Base-by-base conservation (phyloP, 371 early-diverging fungal species). In the Circinella minor region DNA sequence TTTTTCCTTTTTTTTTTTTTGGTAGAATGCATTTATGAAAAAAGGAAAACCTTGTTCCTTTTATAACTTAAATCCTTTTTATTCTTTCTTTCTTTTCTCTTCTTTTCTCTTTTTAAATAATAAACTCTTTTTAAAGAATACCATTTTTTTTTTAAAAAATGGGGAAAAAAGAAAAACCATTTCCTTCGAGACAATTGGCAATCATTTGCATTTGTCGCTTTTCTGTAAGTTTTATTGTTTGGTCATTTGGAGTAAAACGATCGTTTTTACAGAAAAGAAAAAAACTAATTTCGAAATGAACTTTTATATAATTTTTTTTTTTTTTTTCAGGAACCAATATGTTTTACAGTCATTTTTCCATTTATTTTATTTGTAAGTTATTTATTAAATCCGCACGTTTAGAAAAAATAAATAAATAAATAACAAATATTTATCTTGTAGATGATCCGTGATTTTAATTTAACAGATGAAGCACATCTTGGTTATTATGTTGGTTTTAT, bases 401-500 rank as follows among this genome's bases (percentile, higher is more conserved):
- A 27, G 27, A 27, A 27, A 27, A 27, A 27, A 27, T 27, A 27
- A 27, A 27, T 27, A 27, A 27, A 27, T 27, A 27, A 38, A 54
- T 17, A 14, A 54, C 2, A 55, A 38, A 43, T 43, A 43, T 43
- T 55, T 37, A 18, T 51, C 1, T 37, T 61, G 4, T 80, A 86
- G 86, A 84, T 88, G 89, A 85, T 92, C 14, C 78, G 82, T 18
- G 88, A 84, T 57, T 90, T 92, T 59, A 71, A 81, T 37, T 73
- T 92, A 3, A 76, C 84, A 0, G 78, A 86, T 4, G 86, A 87
- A 59, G 75, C 81, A 51, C 74, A 77, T n/a, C 80, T 90, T 20
- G 90, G 90, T 9, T 90, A 85, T 74, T 92, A 90, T 68, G 89
- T 89, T 14, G 91, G 91, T 6, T 59, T 89, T 15, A 76, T 93